Evolutionary conservation across 352 stramenopile genomes (phyloP).

Genomic region (Phytophthora citrophthora): DNA sequence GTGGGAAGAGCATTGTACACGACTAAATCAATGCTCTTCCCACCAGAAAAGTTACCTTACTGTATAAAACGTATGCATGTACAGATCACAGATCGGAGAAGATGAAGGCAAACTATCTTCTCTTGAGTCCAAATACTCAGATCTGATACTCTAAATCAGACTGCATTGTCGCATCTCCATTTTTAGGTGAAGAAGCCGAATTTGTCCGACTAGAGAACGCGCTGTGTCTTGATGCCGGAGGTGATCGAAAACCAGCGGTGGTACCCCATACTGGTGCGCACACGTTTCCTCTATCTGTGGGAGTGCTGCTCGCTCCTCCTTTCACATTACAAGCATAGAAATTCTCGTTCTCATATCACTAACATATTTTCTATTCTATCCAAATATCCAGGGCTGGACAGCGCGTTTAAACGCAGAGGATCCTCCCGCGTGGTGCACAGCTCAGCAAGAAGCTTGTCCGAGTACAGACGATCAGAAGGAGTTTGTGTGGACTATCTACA

Average conservation of each 20-base stretch:
- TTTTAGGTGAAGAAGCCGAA: slow-evolving; percentile 8
- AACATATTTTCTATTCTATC: slow-evolving; percentile 7
- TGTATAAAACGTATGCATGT: too few relatives aligned
- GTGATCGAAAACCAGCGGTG: slow-evolving; percentile 90
- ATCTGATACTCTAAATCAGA: slow-evolving; percentile 6
- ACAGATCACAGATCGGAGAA: too few relatives aligned
- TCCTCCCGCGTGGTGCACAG: slow-evolving; percentile 72
- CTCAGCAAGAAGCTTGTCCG: slow-evolving; percentile 42
- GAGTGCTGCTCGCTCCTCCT: background rate
- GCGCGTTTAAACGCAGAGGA: slow-evolving; percentile 71
- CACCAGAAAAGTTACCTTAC: too few relatives aligned
- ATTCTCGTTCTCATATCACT: slow-evolving; percentile 2
- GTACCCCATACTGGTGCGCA: slow-evolving; percentile 76
- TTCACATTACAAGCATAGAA: background rate
- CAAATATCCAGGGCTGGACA: slow-evolving; percentile 67
- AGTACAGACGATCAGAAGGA: slow-evolving; percentile 69
- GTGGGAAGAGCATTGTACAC: too few relatives aligned
- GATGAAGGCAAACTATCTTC: too few relatives aligned
- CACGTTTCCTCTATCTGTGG: slow-evolving; percentile 12
- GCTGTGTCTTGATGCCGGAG: slow-evolving; percentile 48
- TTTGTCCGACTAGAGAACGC: slow-evolving; percentile 5
- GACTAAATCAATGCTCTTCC: too few relatives aligned
- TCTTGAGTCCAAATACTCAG: background rate
- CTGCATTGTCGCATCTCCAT: slow-evolving; percentile 14
- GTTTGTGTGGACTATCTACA: slow-evolving; percentile 81